Conservation (phyloP, 225 moss, liverwort and hornwort species). For the Polytrichum formosum region DNA sequence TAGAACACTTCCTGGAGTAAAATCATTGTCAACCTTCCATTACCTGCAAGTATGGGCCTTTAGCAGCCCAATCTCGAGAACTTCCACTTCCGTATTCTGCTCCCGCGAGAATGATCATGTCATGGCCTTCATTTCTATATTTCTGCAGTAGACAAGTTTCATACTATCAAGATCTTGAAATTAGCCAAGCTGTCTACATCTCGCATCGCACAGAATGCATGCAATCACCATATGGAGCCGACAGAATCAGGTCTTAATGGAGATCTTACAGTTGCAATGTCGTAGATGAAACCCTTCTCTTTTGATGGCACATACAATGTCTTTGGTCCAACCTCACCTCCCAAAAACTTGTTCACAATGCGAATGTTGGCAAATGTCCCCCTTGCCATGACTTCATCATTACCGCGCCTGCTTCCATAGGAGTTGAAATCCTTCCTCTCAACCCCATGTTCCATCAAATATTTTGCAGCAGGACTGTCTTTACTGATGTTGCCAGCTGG, state of each 20-base stretch:
- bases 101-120: conserved; percentile 80
- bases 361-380: conserved; percentile 96
- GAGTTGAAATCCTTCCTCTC: conserved; percentile 89
- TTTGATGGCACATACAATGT: conserved; percentile 73
- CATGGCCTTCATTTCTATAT: conserved; percentile 73
- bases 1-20: too few relatives aligned
- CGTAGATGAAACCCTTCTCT: conserved; percentile 81
- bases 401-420: conserved; percentile 94
- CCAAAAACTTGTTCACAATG: conserved; percentile 90
- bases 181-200: too few relatives aligned
- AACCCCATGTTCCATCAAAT: conserved; percentile 61
- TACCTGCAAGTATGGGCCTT: conserved; percentile 85
- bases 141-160: conserved; percentile 42
- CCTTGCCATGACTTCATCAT: conserved; percentile 89
- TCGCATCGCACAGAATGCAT: too few relatives aligned
- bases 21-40: background rate
- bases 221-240: too few relatives aligned
- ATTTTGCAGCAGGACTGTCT: conserved; percentile 90
- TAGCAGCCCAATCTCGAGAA: conserved; percentile 99
- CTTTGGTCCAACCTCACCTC: conserved; percentile 88
- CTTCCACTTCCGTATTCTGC: conserved; percentile 98
- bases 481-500: conserved; percentile 93
- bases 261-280: conserved; percentile 70
- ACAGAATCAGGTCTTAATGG: background rate
- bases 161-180: too few relatives aligned